Evolutionary conservation across 2,329 filamentous ascomycete species (phyloP).

Genomic region (Dichotomopilus funicola): DNA sequence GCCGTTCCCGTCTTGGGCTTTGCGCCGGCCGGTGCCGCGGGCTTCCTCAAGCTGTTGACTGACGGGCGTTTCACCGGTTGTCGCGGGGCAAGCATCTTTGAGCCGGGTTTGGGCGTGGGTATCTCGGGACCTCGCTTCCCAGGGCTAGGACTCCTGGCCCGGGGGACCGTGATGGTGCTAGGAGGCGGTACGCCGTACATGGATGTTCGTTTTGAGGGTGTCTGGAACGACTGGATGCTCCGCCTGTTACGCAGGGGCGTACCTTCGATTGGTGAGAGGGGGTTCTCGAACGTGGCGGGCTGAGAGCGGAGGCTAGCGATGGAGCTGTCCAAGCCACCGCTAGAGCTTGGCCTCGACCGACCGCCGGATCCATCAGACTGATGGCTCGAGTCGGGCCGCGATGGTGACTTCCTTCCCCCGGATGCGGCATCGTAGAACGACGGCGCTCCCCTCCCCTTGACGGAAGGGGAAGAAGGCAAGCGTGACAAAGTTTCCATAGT

Average conservation of each 20-base stretch:
- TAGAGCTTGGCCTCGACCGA: constrained; percentile 49
- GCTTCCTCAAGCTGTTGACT: constrained; percentile 48
- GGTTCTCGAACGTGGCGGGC: constrained; percentile 38
- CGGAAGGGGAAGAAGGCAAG: constrained; percentile 69
- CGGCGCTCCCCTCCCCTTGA: constrained; percentile 55
- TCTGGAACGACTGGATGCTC: constrained; percentile 32
- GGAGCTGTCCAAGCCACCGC: constrained; percentile 41
- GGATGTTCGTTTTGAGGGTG: constrained; percentile 27
- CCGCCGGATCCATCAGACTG: constrained; percentile 54
- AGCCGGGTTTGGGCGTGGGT: constrained; percentile 34
- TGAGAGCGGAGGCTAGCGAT: constrained; percentile 38
- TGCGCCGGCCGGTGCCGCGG: constrained; percentile 37
- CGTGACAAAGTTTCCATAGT: constrained; percentile 79
- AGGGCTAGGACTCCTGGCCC: constrained; percentile 35
- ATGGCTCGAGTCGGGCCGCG: constrained; percentile 52
- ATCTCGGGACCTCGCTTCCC: constrained; percentile 29
- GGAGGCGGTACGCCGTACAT: constrained; percentile 31
- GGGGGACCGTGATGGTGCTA: constrained; percentile 26
- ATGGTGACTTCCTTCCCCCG: constrained; percentile 46
- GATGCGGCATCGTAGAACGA: constrained; percentile 66
- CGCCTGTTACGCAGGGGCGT: constrained; percentile 36
- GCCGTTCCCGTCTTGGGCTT: constrained; percentile 28
- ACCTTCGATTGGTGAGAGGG: constrained; percentile 37
- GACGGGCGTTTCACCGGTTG: constrained; percentile 48
- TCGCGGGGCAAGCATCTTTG: constrained; percentile 42